Percentiles rank a stretch among this genome's conserved stretches.
Evolutionary conservation across 371 early-diverging fungal species (phyloP).

Genomic region (Smittium culicis): DNA sequence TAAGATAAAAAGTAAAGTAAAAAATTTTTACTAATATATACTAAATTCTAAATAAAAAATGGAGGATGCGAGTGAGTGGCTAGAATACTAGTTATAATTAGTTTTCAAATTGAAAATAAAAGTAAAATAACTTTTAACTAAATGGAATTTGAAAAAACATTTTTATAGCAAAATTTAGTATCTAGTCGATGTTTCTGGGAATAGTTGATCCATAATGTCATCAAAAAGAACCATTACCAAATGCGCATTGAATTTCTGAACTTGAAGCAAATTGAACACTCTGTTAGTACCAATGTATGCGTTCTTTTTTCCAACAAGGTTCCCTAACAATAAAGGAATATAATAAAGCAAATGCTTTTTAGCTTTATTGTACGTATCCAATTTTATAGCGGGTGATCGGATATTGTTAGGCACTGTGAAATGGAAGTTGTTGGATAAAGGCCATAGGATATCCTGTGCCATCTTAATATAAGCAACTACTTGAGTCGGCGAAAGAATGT

Average conservation of each 20-base stretch:
- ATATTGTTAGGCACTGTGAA: not conserved
- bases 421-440: constrained; percentile 11
- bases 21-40: no score
- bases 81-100: no score
- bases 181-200: constrained; percentile 51
- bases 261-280: constrained; percentile 58
- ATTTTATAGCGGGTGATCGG: constrained; percentile 13
- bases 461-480: constrained; percentile 11
- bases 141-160: no score
- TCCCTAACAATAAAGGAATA: constrained; percentile 47
- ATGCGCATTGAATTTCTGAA: constrained; percentile 58
- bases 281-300: constrained; percentile 60
- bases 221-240: constrained; percentile 58
- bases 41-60: no score
- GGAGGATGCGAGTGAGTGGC: no score
- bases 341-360: constrained; percentile 17
- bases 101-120: no score
- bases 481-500: constrained; percentile 7
- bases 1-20: no score
- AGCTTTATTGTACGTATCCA: constrained; percentile 11
- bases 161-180: no score
- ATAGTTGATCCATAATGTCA: constrained; percentile 48
- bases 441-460: constrained; percentile 24
- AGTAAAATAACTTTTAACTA: no score
- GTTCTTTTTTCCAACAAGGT: constrained; percentile 71